Conservation (phyloP, 495 filamentous ascomycete species). For the Staphylotrichum tortipilum region DNA sequence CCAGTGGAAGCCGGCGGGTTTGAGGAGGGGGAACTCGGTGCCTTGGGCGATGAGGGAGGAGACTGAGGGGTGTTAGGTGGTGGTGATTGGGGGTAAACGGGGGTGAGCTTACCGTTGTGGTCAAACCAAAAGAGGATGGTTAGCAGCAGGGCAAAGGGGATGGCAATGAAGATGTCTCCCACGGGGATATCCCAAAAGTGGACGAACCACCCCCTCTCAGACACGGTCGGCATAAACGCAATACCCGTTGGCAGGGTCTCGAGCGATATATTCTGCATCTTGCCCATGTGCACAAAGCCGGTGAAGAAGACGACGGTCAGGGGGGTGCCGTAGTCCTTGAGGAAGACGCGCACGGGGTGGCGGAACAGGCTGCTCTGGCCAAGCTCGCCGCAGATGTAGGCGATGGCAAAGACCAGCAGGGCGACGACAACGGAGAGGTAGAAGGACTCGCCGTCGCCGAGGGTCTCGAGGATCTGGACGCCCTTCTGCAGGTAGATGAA, state of each 20-base stretch:
- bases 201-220: slow-evolving; percentile 72
- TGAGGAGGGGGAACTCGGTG: slow-evolving; percentile 81
- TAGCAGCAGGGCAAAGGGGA: slow-evolving; percentile 78
- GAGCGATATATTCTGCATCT: slow-evolving; percentile 58
- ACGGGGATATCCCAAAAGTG: slow-evolving; percentile 77
- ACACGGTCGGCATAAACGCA: slow-evolving; percentile 70
- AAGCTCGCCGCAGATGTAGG: slow-evolving; percentile 61
- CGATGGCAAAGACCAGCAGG: slow-evolving; percentile 62
- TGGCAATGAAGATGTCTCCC: slow-evolving; percentile 72
- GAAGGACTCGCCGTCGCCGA: slow-evolving; percentile 47
- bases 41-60: slow-evolving; percentile 86
- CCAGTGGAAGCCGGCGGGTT: slow-evolving; percentile 95
- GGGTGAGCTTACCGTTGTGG: slow-evolving; percentile 57
- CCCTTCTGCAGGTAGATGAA: slow-evolving; percentile 83
- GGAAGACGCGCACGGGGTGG: slow-evolving; percentile 62
- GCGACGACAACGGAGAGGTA: slow-evolving; percentile 69
- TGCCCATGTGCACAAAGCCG: slow-evolving; percentile 77
- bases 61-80: slow-evolving; percentile 35
- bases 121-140: slow-evolving; percentile 92
- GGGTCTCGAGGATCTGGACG: slow-evolving; percentile 63
- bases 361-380: slow-evolving; percentile 63
- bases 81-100: not conserved
- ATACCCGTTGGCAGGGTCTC: slow-evolving; percentile 60
- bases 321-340: slow-evolving; percentile 78
- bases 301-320: slow-evolving; percentile 82